Conservation (phyloP, 495 filamentous ascomycete species). For the Aspergillus wentii region DNA sequence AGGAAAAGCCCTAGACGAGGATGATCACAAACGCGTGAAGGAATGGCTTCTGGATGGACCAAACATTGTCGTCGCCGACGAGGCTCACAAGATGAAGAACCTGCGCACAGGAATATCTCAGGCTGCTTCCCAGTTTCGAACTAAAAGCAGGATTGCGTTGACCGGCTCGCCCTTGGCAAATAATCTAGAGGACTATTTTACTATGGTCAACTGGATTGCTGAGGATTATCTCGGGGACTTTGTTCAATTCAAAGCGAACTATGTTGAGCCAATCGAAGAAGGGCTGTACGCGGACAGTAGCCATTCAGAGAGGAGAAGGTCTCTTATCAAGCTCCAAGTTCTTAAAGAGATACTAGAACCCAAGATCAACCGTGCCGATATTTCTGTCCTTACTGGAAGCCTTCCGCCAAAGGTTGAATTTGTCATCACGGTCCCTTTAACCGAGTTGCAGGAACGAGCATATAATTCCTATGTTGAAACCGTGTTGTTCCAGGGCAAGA, state of each 20-base stretch:
- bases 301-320: conserved; percentile 43
- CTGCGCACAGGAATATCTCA: conserved; percentile 41
- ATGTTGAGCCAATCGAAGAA: conserved; percentile 64
- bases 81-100: conserved; percentile 81
- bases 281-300: conserved; percentile 66
- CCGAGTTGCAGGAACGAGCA: conserved; percentile 54
- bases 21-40: conserved; percentile 31
- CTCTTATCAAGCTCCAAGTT: conserved; percentile 61
- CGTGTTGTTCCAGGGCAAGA: conserved; percentile 20
- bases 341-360: conserved; percentile 68
- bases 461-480: conserved; percentile 57
- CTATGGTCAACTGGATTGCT: conserved; percentile 85
- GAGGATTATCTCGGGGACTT: conserved; percentile 67
- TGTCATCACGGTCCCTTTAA: conserved; percentile 67
- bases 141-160: conserved; percentile 73
- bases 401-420: conserved; percentile 78
- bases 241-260: conserved; percentile 62
- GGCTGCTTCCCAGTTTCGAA: conserved; percentile 52
- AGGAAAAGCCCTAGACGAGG: conserved; percentile 19
- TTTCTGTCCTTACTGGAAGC: conserved; percentile 56
- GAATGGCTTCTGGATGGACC: conserved; percentile 53
- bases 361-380: conserved; percentile 74
- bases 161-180: conserved; percentile 87
- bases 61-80: conserved; percentile 79
- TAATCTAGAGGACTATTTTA: conserved; percentile 73